phyloP scores from a whole-genome alignment of 352 stramenopile genomes.

The Globisporangium ultimum region DNA sequence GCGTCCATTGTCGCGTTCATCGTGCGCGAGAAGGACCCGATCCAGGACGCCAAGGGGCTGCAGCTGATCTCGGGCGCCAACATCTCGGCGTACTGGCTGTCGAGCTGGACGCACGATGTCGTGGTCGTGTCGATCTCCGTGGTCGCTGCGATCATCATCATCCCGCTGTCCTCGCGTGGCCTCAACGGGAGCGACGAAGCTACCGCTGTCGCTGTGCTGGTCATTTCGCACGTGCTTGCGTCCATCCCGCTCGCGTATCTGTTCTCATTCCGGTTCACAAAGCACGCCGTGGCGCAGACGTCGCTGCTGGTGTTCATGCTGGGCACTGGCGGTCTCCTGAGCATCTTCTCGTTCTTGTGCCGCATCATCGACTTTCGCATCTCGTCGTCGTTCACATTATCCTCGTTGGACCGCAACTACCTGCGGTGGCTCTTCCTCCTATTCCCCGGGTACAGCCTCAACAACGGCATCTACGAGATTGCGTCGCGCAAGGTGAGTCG shows the following conservation, averaged over 20 bases:
- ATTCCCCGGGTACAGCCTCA: constrained; percentile 33
- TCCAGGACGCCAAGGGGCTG: constrained; percentile 47
- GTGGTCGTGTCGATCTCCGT: constrained; percentile 27
- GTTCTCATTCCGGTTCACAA: constrained; percentile 31
- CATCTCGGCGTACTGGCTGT: constrained; percentile 36
- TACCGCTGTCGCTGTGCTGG: constrained; percentile 17
- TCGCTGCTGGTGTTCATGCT: constrained; percentile 30
- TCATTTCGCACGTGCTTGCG: constrained; percentile 18
- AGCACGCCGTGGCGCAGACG: constrained; percentile 35
- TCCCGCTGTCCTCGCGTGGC: constrained; percentile 25
- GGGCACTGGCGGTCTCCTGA: constrained; percentile 24
- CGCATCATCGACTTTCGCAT: constrained; percentile 29
- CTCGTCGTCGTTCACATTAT: constrained; percentile 10
- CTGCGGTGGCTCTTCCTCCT: constrained; percentile 35
- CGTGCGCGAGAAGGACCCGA: constrained; percentile 43
- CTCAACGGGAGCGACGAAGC: constrained; percentile 12
- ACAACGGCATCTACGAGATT: constrained; percentile 33
- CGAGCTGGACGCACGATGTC: constrained; percentile 39
- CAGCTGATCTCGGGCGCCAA: constrained; percentile 43
- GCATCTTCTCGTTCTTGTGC: constrained; percentile 40
- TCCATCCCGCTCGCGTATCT: constrained; percentile 34
- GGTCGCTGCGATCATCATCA: constrained; percentile 16
- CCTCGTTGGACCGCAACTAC: constrained; percentile 31
- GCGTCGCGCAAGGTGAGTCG: constrained; percentile 30
- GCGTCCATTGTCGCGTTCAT: constrained; percentile 41